Evolutionary conservation across 345 rosid genomes (phyloP).

Genomic region (Streptanthus diversifolius): DNA sequence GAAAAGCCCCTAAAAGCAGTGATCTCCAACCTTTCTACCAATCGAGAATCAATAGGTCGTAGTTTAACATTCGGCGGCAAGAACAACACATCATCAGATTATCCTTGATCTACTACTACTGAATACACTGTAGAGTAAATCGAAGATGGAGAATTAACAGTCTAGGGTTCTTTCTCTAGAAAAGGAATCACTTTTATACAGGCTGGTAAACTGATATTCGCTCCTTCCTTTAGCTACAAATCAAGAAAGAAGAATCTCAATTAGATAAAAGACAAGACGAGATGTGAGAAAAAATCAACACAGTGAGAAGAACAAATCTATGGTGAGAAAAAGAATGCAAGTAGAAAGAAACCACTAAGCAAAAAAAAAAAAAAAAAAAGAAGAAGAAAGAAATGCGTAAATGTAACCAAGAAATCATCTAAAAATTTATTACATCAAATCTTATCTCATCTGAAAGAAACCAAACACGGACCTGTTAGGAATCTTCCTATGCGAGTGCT

Average conservation of each 20-base stretch:
- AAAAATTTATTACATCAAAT: not conserved
- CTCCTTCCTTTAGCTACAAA: slow-evolving; percentile 25
- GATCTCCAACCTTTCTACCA: slow-evolving; percentile 19
- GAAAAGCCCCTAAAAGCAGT: not conserved
- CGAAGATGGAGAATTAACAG: not conserved
- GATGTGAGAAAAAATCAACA: not conserved
- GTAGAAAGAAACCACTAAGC: not conserved
- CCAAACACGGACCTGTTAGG: not conserved
- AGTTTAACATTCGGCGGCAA: slow-evolving; percentile 5
- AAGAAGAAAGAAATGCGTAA: too few species aligned
- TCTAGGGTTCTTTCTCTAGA: not conserved
- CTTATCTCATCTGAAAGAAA: not conserved
- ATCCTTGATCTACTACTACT: not conserved
- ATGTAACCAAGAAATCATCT: not conserved
- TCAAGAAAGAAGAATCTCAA: not conserved
- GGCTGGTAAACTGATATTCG: not conserved
- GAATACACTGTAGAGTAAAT: slow-evolving; percentile 7
- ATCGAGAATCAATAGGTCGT: slow-evolving; percentile 24
- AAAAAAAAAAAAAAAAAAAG: not conserved
- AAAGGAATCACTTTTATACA: not conserved
- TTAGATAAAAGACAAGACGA: not conserved
- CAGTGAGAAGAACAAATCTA: not conserved
- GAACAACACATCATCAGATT: slow-evolving; percentile 7
- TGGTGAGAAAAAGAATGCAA: slow-evolving; percentile 11
- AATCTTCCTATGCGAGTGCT: slow-evolving; percentile 6